phyloP scores from a whole-genome alignment of 805 yeast genomes.

The Scheffersomyces lignosus region DNA sequence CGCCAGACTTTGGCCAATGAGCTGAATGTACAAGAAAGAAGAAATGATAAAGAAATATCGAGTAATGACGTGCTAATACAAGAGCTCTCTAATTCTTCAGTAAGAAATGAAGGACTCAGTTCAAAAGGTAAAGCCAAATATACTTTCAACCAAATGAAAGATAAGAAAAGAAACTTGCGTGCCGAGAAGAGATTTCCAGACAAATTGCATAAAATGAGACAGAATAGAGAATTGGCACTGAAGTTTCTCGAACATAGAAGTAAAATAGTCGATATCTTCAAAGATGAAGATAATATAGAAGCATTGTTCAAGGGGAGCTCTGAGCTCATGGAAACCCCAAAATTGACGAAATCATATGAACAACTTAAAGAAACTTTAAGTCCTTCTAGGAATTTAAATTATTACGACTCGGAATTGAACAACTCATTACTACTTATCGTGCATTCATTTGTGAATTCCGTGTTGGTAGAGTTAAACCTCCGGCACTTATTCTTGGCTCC shows the following conservation, averaged over 20 bases:
- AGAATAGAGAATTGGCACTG: conserved; percentile 9
- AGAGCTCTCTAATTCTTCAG: too few relatives aligned
- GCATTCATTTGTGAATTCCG: conserved; percentile 22
- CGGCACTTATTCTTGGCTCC: conserved; percentile 16
- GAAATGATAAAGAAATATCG: too few relatives aligned
- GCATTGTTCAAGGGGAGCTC: conserved; percentile 7
- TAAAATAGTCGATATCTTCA: conserved; percentile 9
- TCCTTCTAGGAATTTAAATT: conserved; percentile 3
- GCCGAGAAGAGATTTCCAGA: conserved; percentile 5
- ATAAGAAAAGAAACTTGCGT: conserved; percentile 5
- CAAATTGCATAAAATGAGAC: conserved; percentile 1
- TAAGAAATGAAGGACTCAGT: too few relatives aligned
- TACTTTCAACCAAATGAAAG: too few relatives aligned
- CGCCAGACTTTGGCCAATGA: background rate
- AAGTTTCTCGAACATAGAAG: conserved; percentile 12
- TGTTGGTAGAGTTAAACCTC: conserved; percentile 31
- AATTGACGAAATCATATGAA: background rate
- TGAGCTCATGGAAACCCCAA: conserved; percentile 1
- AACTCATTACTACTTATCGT: conserved; percentile 22
- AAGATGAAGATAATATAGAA: conserved; percentile 8
- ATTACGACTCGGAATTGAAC: conserved; percentile 18
- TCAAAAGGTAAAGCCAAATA: too few relatives aligned
- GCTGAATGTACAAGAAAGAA: conserved; percentile 1
- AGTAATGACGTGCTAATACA: too few relatives aligned
- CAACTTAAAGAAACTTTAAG: background rate